phyloP scores from a whole-genome alignment of 176 grass and related monocot species.

The Panicum miliaceum region DNA sequence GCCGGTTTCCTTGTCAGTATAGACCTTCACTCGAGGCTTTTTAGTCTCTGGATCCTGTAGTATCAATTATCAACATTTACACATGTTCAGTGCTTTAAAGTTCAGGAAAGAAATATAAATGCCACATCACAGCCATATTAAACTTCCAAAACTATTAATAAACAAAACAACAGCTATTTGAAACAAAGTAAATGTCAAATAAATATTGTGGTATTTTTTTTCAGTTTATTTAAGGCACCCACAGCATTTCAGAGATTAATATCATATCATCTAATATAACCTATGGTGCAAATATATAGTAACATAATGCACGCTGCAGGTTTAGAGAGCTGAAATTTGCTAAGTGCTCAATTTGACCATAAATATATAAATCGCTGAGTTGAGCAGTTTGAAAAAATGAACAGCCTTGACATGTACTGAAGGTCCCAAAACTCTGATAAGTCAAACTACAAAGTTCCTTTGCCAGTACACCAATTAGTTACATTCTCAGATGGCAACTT shows the following conservation, averaged over 20 bases:
- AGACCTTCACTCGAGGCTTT: constrained; percentile 90
- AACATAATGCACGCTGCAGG: constrained; percentile 15
- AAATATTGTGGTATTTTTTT: not conserved
- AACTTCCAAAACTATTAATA: constrained; percentile 27
- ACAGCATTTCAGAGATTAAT: not conserved
- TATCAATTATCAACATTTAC: constrained; percentile 22
- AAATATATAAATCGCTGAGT: not conserved
- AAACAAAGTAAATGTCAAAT: constrained; percentile 25
- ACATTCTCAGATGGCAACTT: constrained; percentile 9
- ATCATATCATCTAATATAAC: constrained; percentile 2
- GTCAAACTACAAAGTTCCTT: constrained; percentile 22
- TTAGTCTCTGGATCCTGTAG: constrained; percentile 87
- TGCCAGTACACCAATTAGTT: constrained; percentile 4
- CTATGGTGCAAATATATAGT: not conserved
- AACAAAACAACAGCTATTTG: constrained; percentile 4
- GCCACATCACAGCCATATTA: not conserved
- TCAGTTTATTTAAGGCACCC: constrained; percentile 8
- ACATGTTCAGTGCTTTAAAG: constrained; percentile 1
- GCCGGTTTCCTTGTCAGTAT: constrained; percentile 74
- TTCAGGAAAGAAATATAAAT: constrained; percentile 36
- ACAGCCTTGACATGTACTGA: not conserved
- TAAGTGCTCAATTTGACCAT: constrained; percentile 18
- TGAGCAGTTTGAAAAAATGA: constrained; percentile 7
- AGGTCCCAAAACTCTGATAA: constrained; percentile 14
- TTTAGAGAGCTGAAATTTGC: constrained; percentile 7